phyloP scores from a whole-genome alignment of 176 grass and related monocot species.

The Phoenix dactylifera region DNA sequence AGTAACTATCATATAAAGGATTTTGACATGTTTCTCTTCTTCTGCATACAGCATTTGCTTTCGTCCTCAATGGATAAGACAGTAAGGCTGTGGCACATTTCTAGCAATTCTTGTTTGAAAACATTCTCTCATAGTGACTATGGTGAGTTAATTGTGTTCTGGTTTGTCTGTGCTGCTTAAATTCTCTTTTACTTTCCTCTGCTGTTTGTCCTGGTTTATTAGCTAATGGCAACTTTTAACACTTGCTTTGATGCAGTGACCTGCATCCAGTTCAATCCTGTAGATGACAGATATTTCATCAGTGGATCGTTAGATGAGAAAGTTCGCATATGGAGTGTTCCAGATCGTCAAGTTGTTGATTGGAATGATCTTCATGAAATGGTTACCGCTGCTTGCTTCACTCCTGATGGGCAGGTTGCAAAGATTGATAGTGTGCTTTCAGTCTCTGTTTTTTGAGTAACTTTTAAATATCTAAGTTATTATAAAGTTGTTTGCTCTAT shows the following conservation, averaged over 20 bases:
- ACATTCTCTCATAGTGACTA: slow-evolving; percentile 96
- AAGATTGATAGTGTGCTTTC: too few species aligned
- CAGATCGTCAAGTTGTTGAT: slow-evolving; percentile 85
- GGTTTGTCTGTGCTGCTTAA: background rate
- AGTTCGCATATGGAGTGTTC: slow-evolving; percentile 94
- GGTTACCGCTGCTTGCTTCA: slow-evolving; percentile 90
- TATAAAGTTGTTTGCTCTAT: background rate
- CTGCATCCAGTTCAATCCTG: slow-evolving; percentile 98
- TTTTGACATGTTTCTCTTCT: slow-evolving; percentile 3
- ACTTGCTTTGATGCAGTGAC: slow-evolving; percentile 50
- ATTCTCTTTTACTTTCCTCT: too few species aligned
- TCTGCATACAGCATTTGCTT: slow-evolving; percentile 64
- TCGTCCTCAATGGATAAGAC: slow-evolving; percentile 99
- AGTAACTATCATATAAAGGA: too few species aligned
- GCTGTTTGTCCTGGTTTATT: background rate
- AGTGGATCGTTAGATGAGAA: slow-evolving; percentile 98
- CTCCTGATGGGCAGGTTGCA: slow-evolving; percentile 75
- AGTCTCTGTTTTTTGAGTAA: too few species aligned
- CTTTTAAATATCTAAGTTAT: too few species aligned
- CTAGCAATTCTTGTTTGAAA: slow-evolving; percentile 72
- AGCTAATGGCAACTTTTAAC: slow-evolving; percentile 12
- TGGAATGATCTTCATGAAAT: slow-evolving; percentile 99
- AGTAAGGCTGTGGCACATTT: slow-evolving; percentile 83
- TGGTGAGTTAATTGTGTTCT: slow-evolving; percentile 33
- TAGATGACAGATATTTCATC: slow-evolving; percentile 91